phyloP scores from a whole-genome alignment of 1,284 basidiomycete species.

The Ceratobasidium papillatum region DNA sequence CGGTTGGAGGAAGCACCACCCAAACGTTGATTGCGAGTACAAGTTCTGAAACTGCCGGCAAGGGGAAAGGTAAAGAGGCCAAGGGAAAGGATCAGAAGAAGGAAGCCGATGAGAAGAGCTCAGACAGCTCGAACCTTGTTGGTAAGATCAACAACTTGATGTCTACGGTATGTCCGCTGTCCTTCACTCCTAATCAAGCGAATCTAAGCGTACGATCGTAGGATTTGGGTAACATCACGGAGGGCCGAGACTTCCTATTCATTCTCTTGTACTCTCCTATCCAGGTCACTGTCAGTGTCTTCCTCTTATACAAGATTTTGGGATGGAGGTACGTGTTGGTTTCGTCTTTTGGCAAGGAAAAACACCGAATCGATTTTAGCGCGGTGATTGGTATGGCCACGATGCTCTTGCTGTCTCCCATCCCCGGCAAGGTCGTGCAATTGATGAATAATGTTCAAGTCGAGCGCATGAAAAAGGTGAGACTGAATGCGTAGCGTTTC shows the following conservation, averaged over 20 bases:
- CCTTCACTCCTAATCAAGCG: slow-evolving; percentile 48
- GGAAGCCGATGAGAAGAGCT: slow-evolving; percentile 45
- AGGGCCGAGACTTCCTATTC: slow-evolving; percentile 55
- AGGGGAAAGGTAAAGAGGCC: slow-evolving; percentile 43
- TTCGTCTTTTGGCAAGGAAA: background rate
- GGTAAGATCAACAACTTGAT: slow-evolving; percentile 69
- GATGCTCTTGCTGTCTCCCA: slow-evolving; percentile 57
- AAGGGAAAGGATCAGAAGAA: slow-evolving; percentile 41
- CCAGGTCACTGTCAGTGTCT: slow-evolving; percentile 56
- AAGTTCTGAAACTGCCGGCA: background rate
- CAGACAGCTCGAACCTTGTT: slow-evolving; percentile 54
- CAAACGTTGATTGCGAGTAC: slow-evolving; percentile 18
- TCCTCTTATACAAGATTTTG: slow-evolving; percentile 59
- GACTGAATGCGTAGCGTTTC: too few relatives aligned
- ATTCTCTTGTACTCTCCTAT: slow-evolving; percentile 54
- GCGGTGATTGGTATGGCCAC: slow-evolving; percentile 63
- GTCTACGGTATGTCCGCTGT: slow-evolving; percentile 43
- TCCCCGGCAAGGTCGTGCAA: slow-evolving; percentile 52
- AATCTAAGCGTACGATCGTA: slow-evolving; percentile 56
- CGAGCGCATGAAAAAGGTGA: slow-evolving; percentile 49
- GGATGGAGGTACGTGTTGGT: slow-evolving; percentile 50
- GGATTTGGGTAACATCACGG: slow-evolving; percentile 60
- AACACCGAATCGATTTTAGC: slow-evolving; percentile 46
- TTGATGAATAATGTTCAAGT: slow-evolving; percentile 47
- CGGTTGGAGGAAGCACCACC: slow-evolving; percentile 4